A percentile compares a stretch with the other conserved stretches of the same genome.
Conservation (phyloP, 495 filamentous ascomycete genomes). For the Penicillium cinerascens region DNA sequence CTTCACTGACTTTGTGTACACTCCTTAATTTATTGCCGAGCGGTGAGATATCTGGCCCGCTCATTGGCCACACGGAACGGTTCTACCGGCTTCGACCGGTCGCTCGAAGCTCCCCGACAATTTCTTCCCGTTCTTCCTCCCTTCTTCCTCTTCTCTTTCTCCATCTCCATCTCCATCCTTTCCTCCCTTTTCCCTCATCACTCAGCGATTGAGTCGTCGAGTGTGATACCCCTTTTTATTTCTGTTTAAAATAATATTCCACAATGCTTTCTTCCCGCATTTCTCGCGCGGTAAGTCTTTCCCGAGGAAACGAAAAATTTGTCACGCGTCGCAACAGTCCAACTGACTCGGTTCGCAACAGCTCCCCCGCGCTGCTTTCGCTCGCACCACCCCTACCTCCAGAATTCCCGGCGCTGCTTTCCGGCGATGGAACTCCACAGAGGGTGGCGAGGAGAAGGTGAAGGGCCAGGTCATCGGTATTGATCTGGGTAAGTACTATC, state of each 20-base stretch:
- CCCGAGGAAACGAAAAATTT: slow-evolving; percentile 5
- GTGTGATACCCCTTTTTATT: slow-evolving; percentile 31
- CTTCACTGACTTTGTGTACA: not conserved
- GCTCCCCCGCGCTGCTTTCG: slow-evolving; percentile 47
- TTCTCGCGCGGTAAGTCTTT: slow-evolving; percentile 65
- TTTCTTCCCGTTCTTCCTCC: slow-evolving; percentile 48
- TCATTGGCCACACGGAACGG: slow-evolving; percentile 26
- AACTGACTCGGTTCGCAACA: slow-evolving; percentile 25
- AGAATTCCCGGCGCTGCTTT: slow-evolving; percentile 56
- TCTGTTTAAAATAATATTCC: slow-evolving; percentile 39
- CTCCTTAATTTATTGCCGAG: not conserved
- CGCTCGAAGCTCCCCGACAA: slow-evolving; percentile 46
- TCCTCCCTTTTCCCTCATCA: slow-evolving; percentile 30
- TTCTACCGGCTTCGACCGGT: slow-evolving; percentile 45
- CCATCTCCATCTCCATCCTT: slow-evolving; percentile 26
- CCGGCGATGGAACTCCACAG: slow-evolving; percentile 78
- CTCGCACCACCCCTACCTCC: slow-evolving; percentile 47
- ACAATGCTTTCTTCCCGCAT: slow-evolving; percentile 57
- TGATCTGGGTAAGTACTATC: slow-evolving; percentile 76
- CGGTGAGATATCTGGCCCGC: slow-evolving; percentile 9
- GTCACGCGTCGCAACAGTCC: slow-evolving; percentile 19
- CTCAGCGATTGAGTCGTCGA: slow-evolving; percentile 44
- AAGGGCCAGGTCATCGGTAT: slow-evolving; percentile 98
- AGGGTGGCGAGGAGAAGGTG: slow-evolving; percentile 79
- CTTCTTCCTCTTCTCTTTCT: slow-evolving; percentile 25